Conservation (phyloP, 2,329 filamentous ascomycete genomes). For the Tolypocladium inflatum region DNA sequence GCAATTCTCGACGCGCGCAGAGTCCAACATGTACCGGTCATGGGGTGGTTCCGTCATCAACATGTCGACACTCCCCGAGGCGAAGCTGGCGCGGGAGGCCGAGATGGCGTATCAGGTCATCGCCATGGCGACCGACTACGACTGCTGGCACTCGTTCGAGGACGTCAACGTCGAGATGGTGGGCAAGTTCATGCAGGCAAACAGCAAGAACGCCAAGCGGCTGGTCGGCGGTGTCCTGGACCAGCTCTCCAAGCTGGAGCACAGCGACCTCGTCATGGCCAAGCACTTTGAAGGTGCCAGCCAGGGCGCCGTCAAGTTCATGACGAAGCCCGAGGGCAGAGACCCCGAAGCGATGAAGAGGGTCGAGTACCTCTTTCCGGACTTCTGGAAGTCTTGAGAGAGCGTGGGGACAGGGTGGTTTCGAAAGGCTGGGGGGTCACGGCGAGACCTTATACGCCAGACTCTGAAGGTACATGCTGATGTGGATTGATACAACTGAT, state of each 20-base stretch:
- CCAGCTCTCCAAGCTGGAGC: constrained; percentile 68
- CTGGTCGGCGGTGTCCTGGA: constrained; percentile 84
- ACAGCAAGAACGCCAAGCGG: constrained; percentile 75
- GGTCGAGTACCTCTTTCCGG: constrained; percentile 80
- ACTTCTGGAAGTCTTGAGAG: constrained; percentile 47
- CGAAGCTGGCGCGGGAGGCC: constrained; percentile 91
- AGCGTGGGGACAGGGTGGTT: too few species aligned
- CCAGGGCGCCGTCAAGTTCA: constrained; percentile 69
- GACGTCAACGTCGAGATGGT: constrained; percentile 96
- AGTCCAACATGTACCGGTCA: constrained; percentile 87
- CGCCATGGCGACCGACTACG: constrained; percentile 98
- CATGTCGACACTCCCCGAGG: constrained; percentile 93
- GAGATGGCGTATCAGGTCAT: constrained; percentile 98
- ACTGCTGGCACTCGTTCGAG: constrained; percentile 84
- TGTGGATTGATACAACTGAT: not conserved
- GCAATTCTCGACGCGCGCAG: constrained; percentile 91
- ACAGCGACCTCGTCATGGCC: constrained; percentile 64
- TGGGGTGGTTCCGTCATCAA: constrained; percentile 97
- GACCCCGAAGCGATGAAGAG: constrained; percentile 67
- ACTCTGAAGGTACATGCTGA: not conserved
- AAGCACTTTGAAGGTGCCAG: constrained; percentile 72
- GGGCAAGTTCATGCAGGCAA: constrained; percentile 91
- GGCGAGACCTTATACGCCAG: not conserved
- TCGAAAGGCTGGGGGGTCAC: not conserved
- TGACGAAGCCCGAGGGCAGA: constrained; percentile 71